A percentile compares a stretch with the other conserved stretches of the same genome.
Evolutionary conservation across 257 asterid species (phyloP).

Genomic region (Rauvolfia tetraphylla): DNA sequence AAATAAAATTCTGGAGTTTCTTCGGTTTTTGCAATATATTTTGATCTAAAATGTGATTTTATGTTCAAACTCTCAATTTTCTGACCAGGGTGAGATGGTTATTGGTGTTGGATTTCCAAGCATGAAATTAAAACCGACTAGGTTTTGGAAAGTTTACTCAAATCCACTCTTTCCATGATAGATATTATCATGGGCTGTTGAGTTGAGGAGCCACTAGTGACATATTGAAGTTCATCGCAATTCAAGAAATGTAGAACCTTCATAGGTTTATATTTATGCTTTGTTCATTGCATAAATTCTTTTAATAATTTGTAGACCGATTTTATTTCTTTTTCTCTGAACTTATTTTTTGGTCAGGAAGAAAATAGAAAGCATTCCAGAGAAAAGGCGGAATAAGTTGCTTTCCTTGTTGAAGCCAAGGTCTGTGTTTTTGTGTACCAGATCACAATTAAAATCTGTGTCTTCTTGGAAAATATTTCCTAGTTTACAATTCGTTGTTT

Average conservation of each 20-base stretch:
- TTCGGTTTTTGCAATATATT: background rate
- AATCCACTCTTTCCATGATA: background rate
- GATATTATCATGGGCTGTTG: background rate
- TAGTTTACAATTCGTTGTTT: background rate
- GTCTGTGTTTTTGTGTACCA: constrained; percentile 26
- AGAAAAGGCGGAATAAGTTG: constrained; percentile 65
- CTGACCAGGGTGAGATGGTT: background rate
- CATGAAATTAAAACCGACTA: background rate
- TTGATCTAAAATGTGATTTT: background rate
- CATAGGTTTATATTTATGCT: background rate
- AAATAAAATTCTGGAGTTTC: background rate
- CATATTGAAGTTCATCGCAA: background rate
- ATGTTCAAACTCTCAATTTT: background rate
- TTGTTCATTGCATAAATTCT: background rate
- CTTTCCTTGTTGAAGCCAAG: constrained; percentile 57
- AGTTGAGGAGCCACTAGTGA: background rate
- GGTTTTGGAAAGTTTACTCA: background rate
- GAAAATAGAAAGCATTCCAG: constrained; percentile 81
- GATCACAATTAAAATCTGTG: background rate
- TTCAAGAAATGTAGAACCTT: background rate
- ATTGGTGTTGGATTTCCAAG: background rate
- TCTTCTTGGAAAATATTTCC: background rate
- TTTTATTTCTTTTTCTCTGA: background rate
- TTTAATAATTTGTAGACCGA: background rate
- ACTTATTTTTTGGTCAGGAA: constrained; percentile 49